Base-by-base conservation (phyloP, 2,329 filamentous ascomycete genomes). In the Aspergillus tubingensis region DNA sequence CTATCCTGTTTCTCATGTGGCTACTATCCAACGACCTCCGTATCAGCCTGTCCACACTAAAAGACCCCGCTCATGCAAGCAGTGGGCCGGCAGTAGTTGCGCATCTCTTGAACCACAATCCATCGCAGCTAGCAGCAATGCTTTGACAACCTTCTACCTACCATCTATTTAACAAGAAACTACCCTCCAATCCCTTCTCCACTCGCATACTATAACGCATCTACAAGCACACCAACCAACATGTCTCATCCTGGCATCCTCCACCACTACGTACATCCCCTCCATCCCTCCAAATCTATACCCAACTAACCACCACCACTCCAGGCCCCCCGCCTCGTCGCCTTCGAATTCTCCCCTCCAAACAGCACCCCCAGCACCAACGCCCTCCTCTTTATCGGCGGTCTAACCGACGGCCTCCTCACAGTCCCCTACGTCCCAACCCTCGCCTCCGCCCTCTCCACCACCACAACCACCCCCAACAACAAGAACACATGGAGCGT, bases 381-480 rank as follows among this genome's bases (percentile, higher is more conserved):
- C 72, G 83, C 80, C 27, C 74, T 88, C 53, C 74, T 88, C 66
- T 87, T 85, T 76, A 76, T 88, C 55, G 85, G 83, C 61, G 86
- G 86, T 39, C 78, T 88, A 43, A 81, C 78, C 54, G 86, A 88
- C 71, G 85, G 83, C 19, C 77, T 85, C 54, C 78, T 80, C 58
- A 84, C 81, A 5, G 83, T 86, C 7, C 72, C 77, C 17, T 88
- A 86, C 70, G 79, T 85, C 2, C 70, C 78, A 48, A 67, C 75
- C 5, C 76, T 88, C 54, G 81, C 83, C 6, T 61, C 75, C 19
- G 68, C 78, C 2, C 78, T 88, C n/a, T 72, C 77, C 1, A n/a
- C 39, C 17, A 13, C 13, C 8, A 5, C 74, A 7, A 6, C 23
- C 2, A 27, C 25, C 25, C 25, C 25, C 25, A 8, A 27, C 25